A percentile compares a stretch with the other conserved stretches of the same genome.
These are phyloP conservation scores for Xylaria grammica DNA, from an alignment of 495 filamentous ascomycete species.

Conservation along the genomic window DNA sequence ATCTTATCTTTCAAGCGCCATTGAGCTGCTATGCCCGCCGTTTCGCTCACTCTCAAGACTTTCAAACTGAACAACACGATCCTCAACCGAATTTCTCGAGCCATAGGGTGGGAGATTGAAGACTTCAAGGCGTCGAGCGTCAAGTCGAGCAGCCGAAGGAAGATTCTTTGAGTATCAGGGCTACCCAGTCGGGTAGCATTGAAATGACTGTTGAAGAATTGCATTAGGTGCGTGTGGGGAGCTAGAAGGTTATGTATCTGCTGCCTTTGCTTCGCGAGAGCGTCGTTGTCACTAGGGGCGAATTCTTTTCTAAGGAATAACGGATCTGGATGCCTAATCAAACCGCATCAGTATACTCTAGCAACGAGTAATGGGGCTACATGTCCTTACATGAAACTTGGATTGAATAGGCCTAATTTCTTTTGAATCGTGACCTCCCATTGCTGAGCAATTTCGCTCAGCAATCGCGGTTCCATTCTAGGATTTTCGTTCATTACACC, in stretches of 20 bases:
- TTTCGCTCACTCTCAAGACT: constrained; percentile 71
- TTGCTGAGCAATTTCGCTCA: constrained; percentile 80
- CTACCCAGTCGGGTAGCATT: constrained; percentile 84
- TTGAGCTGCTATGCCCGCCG: constrained; percentile 61
- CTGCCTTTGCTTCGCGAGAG: constrained; percentile 75
- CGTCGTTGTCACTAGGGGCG: constrained; percentile 81
- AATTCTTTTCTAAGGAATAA: constrained; percentile 92
- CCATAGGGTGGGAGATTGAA: constrained; percentile 79
- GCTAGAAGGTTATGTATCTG: constrained; percentile 76
- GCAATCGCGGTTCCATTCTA: constrained; percentile 77
- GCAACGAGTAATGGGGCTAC: background rate
- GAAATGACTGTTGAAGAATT: constrained; percentile 92
- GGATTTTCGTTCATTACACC: constrained; percentile 97
- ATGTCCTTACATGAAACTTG: constrained; percentile 61
- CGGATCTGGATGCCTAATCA: constrained; percentile 74
- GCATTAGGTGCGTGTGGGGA: constrained; percentile 83
- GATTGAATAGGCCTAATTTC: constrained; percentile 79
- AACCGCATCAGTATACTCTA: constrained; percentile 32
- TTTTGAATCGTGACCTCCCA: constrained; percentile 84
- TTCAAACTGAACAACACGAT: constrained; percentile 80
- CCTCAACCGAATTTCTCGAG: constrained; percentile 89
- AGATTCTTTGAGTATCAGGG: constrained; percentile 76
- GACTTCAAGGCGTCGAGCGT: constrained; percentile 74
- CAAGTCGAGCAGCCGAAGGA: constrained; percentile 75
- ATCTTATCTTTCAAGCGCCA: constrained; percentile 88